phyloP scores from a whole-genome alignment of 2,329 filamentous ascomycete species.

The Colletotrichum magnum region DNA sequence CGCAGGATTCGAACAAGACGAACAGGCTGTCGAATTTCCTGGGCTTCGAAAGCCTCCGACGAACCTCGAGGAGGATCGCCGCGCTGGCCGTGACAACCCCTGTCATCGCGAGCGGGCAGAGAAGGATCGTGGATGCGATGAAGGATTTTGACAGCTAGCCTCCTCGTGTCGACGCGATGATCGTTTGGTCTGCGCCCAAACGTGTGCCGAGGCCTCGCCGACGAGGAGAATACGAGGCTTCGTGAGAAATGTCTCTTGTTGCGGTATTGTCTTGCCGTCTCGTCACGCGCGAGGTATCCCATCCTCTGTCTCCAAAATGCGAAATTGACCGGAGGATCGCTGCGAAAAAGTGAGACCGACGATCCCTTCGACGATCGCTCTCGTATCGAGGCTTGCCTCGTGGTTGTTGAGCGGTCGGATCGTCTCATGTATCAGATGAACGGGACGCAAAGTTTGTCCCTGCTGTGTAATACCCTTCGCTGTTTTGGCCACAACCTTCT shows the following conservation, averaged over 20 bases:
- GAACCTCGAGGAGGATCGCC: no score
- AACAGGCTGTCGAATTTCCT: no score
- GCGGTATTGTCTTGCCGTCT: background rate
- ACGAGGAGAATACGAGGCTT: background rate
- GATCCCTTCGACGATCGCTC: background rate
- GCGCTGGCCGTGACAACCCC: background rate
- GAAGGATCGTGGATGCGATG: background rate
- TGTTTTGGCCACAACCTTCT: background rate
- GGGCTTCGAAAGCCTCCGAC: no score
- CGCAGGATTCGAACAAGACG: no score
- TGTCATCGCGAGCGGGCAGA: background rate
- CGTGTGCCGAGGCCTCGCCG: background rate
- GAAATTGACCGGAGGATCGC: background rate
- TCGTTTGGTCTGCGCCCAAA: background rate
- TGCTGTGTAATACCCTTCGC: background rate
- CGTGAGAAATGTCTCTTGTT: background rate
- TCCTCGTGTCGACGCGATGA: background rate
- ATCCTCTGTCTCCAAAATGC: background rate
- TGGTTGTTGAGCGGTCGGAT: background rate
- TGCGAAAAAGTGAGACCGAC: background rate
- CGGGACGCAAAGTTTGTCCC: background rate
- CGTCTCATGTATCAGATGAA: constrained; percentile 25
- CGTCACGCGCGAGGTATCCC: background rate
- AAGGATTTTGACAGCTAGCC: background rate
- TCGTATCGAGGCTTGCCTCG: background rate